Percentiles rank a stretch among this genome's conserved stretches.
phyloP scores from a whole-genome alignment of 2,329 filamentous ascomycete genomes.

The Whalleya microplaca region DNA sequence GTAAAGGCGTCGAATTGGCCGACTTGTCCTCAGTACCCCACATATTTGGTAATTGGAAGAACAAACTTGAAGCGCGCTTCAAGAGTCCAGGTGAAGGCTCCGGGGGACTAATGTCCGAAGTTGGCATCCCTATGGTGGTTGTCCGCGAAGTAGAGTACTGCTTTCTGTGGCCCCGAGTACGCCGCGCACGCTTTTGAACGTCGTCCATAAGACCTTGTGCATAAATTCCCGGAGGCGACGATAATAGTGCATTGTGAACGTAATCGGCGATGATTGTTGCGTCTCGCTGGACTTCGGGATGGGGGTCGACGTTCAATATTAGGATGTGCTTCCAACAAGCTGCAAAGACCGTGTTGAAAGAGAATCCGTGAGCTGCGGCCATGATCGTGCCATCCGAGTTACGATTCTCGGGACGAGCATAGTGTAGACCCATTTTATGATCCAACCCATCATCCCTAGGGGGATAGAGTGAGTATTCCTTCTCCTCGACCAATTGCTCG shows the following conservation, averaged over 20 bases:
- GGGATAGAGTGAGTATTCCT: conserved; percentile 64
- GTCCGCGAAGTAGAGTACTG: conserved; percentile 49
- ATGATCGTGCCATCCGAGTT: conserved; percentile 63
- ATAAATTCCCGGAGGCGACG: conserved; percentile 73
- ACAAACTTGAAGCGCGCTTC: conserved; percentile 65
- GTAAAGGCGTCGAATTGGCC: conserved; percentile 37
- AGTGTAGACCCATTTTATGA: conserved; percentile 66
- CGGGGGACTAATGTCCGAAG: conserved; percentile 43
- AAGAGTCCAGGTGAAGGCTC: conserved; percentile 61
- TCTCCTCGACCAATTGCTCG: conserved; percentile 87
- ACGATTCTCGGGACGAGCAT: conserved; percentile 58
- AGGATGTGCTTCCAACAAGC: conserved; percentile 93
- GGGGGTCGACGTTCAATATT: conserved; percentile 89
- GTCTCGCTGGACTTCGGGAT: conserved; percentile 88
- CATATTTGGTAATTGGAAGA: conserved; percentile 59
- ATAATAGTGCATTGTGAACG: conserved; percentile 75
- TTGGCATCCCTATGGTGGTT: conserved; percentile 44
- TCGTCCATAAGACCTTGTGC: conserved; percentile 77
- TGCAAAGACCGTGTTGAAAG: conserved; percentile 88
- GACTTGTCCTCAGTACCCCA: conserved; percentile 53
- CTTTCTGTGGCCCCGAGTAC: conserved; percentile 49
- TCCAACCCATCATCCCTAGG: conserved; percentile 59
- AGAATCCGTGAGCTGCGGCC: conserved; percentile 61
- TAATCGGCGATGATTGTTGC: conserved; percentile 86
- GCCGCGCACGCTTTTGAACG: conserved; percentile 58